Percentiles rank a stretch among this genome's conserved stretches.
Evolutionary conservation across 345 rosid genomes (phyloP).

Genomic region (Atalantia buxifolia): DNA sequence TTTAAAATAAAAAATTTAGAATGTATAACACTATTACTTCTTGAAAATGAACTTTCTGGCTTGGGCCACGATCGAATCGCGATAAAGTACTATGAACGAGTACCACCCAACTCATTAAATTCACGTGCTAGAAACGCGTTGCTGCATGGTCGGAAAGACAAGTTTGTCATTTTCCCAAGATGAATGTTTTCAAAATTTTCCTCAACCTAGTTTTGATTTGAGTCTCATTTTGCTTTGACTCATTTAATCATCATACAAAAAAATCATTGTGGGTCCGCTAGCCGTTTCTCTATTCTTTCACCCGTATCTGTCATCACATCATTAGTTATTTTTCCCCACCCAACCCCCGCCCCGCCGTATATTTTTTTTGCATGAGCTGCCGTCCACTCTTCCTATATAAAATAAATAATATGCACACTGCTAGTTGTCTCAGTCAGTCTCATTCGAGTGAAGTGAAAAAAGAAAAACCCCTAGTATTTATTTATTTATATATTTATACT

Average conservation of each 20-base stretch:
- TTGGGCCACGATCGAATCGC: too few species aligned
- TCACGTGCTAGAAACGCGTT: neutral
- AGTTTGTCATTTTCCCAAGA: neutral
- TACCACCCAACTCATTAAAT: too few species aligned
- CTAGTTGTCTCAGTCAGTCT: too few species aligned
- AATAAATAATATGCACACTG: too few species aligned
- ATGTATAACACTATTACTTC: too few species aligned
- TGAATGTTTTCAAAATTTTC: neutral
- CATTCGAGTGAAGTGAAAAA: neutral
- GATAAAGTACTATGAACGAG: too few species aligned
- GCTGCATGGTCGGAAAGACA: conserved; percentile 5
- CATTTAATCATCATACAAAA: too few species aligned
- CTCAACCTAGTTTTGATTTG: neutral
- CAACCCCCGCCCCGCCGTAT: neutral
- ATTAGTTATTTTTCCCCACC: too few species aligned
- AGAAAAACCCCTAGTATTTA: neutral
- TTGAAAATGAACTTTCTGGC: too few species aligned
- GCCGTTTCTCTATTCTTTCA: neutral
- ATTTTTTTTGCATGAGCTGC: conserved; percentile 1
- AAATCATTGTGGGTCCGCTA: neutral
- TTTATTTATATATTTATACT: too few species aligned
- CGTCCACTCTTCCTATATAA: conserved; percentile 16
- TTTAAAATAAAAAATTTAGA: too few species aligned
- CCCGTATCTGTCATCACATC: neutral
- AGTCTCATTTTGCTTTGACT: neutral